Percentiles rank a stretch among this genome's conserved stretches.
phyloP scores from a whole-genome alignment of 768 basidiomycete species.

The Psilocybe cubensis region DNA sequence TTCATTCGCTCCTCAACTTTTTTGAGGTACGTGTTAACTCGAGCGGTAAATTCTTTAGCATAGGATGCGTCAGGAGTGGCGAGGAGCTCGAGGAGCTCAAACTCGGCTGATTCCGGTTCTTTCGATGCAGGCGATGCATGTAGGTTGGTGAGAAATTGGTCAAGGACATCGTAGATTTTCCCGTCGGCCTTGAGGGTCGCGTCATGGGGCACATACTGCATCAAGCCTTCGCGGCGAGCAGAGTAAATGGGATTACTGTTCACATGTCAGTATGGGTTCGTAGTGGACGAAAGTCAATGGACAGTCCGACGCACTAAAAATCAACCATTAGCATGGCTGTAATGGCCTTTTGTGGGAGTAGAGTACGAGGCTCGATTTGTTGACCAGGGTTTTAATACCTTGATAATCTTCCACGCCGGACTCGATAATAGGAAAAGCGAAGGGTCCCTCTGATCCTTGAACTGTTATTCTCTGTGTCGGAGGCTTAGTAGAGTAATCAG shows the following conservation, averaged over 20 bases:
- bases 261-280: not conserved
- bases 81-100: conserved; percentile 2
- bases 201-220: not conserved
- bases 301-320: not conserved
- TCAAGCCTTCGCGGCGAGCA: not conserved
- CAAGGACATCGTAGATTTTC: conserved; percentile 2
- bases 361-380: not conserved
- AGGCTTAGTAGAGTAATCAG: not conserved
- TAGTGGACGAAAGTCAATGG: not conserved
- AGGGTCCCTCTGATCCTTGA: not conserved
- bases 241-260: conserved; percentile 3
- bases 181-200: not conserved
- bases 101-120: not conserved
- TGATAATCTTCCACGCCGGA: conserved; percentile 5
- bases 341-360: not conserved
- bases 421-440: conserved; percentile 3
- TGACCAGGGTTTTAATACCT: not conserved
- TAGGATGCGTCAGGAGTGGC: not conserved
- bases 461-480: not conserved
- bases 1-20: not conserved
- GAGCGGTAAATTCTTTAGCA: not conserved
- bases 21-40: not conserved
- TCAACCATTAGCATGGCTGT: conserved; percentile 6
- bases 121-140: not conserved
- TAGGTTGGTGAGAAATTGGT: not conserved